These are phyloP conservation scores for Botrytis medusae DNA, from an alignment of 2,329 filamentous ascomycete genomes.

Conservation along the genomic window DNA sequence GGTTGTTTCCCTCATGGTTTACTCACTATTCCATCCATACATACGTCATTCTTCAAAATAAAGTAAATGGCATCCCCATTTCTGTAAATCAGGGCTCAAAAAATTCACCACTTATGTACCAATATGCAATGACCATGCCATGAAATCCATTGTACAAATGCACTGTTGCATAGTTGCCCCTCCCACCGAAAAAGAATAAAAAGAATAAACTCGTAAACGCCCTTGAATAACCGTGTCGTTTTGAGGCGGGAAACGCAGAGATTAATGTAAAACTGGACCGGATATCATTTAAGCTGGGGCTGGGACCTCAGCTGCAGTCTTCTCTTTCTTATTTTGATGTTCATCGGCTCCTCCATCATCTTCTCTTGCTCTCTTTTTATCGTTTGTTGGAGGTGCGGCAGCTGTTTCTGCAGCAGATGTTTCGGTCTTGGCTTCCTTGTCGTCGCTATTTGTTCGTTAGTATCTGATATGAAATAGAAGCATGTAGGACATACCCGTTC, in stretches of 20 bases:
- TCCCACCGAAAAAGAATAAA: slow-evolving; percentile 11
- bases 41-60: background rate
- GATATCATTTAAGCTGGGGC: slow-evolving; percentile 34
- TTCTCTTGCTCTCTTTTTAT: slow-evolving; percentile 41
- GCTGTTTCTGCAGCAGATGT: slow-evolving; percentile 29
- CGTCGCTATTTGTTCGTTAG: slow-evolving; percentile 28
- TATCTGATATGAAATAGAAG: background rate
- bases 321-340: slow-evolving; percentile 62
- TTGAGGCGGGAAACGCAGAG: slow-evolving; percentile 2
- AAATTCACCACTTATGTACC: slow-evolving; percentile 10
- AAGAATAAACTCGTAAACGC: slow-evolving; percentile 17
- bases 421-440: slow-evolving; percentile 27
- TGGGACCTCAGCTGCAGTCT: slow-evolving; percentile 41
- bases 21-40: background rate
- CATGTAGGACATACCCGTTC: slow-evolving; percentile 31
- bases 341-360: slow-evolving; percentile 51
- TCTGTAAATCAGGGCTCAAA: background rate
- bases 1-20: background rate
- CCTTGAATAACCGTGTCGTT: background rate
- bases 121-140: slow-evolving; percentile 1
- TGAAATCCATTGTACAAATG: slow-evolving; percentile 12
- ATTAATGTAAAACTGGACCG: slow-evolving; percentile 5
- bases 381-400: background rate
- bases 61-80: background rate
- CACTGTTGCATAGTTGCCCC: background rate